Base-by-base conservation (phyloP, 305 asterid genomes). In the Fraxinus sp. region DNA sequence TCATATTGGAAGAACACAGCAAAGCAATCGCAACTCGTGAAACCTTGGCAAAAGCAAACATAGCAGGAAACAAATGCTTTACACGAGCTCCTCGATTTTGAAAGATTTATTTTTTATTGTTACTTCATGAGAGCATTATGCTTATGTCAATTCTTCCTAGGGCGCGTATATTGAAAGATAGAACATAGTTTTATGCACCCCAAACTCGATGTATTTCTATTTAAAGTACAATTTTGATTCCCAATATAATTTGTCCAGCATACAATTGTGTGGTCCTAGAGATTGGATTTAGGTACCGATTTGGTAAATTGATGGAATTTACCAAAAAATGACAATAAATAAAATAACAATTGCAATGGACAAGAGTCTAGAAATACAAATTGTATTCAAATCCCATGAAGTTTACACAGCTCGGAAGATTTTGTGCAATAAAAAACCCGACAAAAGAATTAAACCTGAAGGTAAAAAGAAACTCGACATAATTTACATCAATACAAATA, bases 401-500 rank as follows among this genome's bases (percentile, higher is more conserved):
- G n/a, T 28, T n/a, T 32, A 9, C n/a, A 35, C 75, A 74, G 37
- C 57, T 46, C 14, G 78, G 20, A 7, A 30, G 22, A 32, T 28
- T n/a, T 49, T n/a, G 30, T 26, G 41, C 76, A 70, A 13, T 18
- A 79, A 73, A 5, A 2, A 39, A 71, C 13, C 6, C 37, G n/a
- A 77, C 16, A 35, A 36, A 74, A 18, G 1, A 70, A 57, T 70
- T 59, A 33, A 10, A 71, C 72, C 49, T 57, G 26, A 35, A 46
- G 30, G 82, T 78, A 62, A 49, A 80, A 76, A 81, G 81, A 68
- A 78, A 81, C 80, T 30, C 85, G 72, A 80, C 64, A 80, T 68
- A 85, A 86, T 89, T 85, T 89, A 90, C 94, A 90, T 46, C 64
- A 78, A 82, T 75, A 85, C 80, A 86, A 26, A 79, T 91, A 87